Percentiles rank a stretch among this genome's conserved stretches.
Conservation (phyloP, 192 early-diverging fungal genomes). For the Linnemannia exigua region DNA sequence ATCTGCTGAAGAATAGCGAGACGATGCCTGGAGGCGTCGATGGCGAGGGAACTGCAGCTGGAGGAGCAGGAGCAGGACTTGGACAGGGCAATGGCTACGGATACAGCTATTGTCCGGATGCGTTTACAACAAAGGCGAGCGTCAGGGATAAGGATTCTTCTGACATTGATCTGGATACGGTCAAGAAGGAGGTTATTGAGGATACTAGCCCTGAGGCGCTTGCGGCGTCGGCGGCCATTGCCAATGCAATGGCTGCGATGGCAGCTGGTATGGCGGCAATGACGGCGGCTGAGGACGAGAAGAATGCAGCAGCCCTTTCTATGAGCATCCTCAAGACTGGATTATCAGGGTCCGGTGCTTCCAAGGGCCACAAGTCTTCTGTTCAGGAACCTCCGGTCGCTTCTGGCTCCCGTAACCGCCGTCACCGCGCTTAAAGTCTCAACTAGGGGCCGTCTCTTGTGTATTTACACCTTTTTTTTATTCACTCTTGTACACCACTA, state of each 20-base stretch:
- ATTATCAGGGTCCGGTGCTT: not conserved
- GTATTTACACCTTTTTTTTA: not conserved
- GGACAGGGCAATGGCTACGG: constrained; percentile 52
- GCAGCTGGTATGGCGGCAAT: constrained; percentile 47
- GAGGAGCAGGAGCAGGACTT: constrained; percentile 46
- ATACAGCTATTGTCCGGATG: constrained; percentile 40
- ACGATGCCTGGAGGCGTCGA: constrained; percentile 20
- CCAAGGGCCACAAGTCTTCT: not conserved
- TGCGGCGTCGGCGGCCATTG: constrained; percentile 39
- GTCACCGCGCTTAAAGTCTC: not conserved
- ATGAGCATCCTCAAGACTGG: not conserved
- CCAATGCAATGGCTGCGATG: constrained; percentile 55
- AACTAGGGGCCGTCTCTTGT: not conserved
- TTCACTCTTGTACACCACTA: not conserved
- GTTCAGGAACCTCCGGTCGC: not conserved
- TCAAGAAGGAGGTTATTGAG: constrained; percentile 9
- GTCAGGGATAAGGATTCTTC: not conserved
- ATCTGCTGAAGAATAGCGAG: constrained; percentile 49
- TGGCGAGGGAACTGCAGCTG: constrained; percentile 20
- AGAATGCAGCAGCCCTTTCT: constrained; percentile 11
- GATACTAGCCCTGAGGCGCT: constrained; percentile 29
- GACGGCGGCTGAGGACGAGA: constrained; percentile 49
- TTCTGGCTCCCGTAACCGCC: not conserved
- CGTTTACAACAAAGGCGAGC: not conserved
- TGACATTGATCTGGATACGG: not conserved